Conservation (phyloP, 2,329 filamentous ascomycete species). For the Capronia americana region DNA sequence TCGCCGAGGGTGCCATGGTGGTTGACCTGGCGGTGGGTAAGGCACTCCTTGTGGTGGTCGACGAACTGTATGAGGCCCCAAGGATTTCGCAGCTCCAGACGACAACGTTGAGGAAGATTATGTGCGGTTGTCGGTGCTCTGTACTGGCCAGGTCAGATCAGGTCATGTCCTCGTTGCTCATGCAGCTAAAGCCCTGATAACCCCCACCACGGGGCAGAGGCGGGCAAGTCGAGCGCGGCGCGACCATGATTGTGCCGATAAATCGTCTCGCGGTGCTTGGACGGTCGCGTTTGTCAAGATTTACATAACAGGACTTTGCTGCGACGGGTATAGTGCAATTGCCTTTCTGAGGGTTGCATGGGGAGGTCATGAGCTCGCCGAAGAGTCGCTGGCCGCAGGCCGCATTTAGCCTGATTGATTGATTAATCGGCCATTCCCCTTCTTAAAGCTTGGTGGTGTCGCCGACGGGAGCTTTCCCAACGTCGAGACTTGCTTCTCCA, state of each 20-base stretch:
- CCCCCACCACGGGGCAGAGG: neutral
- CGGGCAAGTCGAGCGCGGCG: neutral
- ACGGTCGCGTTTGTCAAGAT: neutral
- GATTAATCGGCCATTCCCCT: neutral
- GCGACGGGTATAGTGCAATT: neutral
- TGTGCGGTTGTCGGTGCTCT: neutral
- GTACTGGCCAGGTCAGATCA: neutral
- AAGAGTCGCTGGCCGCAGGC: neutral
- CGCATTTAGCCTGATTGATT: neutral
- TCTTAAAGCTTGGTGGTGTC: neutral
- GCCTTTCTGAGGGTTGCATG: neutral
- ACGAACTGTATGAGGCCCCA: neutral
- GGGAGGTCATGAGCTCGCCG: neutral
- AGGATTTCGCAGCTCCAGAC: neutral
- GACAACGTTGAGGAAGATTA: neutral
- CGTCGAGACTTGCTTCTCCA: neutral
- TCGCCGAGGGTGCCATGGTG: constrained; percentile 24
- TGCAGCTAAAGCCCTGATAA: neutral
- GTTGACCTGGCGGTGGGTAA: neutral
- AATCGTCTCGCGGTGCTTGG: neutral
- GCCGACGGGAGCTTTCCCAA: neutral
- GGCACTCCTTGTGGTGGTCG: neutral
- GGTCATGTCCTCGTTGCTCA: neutral
- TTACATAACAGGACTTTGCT: neutral
- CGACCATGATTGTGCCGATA: neutral